Evolutionary conservation across 805 yeast species (phyloP), one percentile per base, ranked within the genome.

Genomic region (Cyberlindnera suaveolens): DNA sequence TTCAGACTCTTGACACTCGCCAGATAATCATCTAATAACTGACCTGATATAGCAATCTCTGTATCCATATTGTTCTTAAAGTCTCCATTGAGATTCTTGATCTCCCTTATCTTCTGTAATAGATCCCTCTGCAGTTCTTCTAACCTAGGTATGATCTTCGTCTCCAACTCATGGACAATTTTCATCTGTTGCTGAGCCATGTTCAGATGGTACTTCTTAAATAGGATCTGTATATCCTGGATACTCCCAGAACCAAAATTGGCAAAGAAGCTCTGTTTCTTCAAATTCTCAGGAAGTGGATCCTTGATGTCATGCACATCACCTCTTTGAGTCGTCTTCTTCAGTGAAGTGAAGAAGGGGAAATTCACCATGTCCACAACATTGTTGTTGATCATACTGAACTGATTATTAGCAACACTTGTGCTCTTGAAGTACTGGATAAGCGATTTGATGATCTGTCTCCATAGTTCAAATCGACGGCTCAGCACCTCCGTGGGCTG

Each of bases 401-500:
- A 77, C 58, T 90, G 96, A 61, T 89, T 96, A 58, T 88, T 90
- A 37, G 86, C 89, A 7, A 84, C 76, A 4, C 87, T 85, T 18
- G 78, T 80, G 52, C 88, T 93, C 50, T 77, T 78, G 52, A 89
- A 73, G 61, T 91, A 91, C 36, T 71, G 75, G 19, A 86, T 74
- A 42, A 91, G 66, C 34, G 91, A 84, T 52, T 81, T 80, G 47
- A 89, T 80, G 42, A 90, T 77, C 41, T 76, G 75, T 45, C 96
- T 71, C 96, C 96, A 91, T 2, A 91, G 81, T 44, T 82, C 77
- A 61, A 90, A 90, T 48, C 98, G 68, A 36, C 77, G 74, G 5
- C 95, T 89, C 46, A 91, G 66, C 5, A 85, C 75, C 46, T 90
- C 96, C 1, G 96, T 89, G 11, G 97, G 98, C 48, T 77, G 77